Evolutionary conservation across 768 basidiomycete genomes (phyloP), one percentile per base, ranked within the genome.

Genomic region (Phylloporus scabripes): DNA sequence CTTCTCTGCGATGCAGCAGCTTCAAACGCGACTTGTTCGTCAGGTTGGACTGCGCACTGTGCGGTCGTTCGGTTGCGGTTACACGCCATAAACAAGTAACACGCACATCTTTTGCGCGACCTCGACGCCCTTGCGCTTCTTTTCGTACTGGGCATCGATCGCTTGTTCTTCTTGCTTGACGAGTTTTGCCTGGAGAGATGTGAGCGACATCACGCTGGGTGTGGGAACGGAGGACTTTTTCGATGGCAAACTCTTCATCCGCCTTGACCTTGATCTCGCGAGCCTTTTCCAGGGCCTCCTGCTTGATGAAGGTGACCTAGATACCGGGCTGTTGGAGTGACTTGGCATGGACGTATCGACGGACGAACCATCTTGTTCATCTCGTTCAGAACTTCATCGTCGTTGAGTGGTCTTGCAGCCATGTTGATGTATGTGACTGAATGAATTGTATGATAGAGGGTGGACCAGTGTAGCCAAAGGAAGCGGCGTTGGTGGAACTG

Each of bases 191-290:
- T 97, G 15, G 29, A 17, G 14, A 23, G 14, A 46, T n/a, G 38
- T 32, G 21, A 40, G 23, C 9, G 15, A 4, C 8, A 17, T 36
- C 7, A n/a, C 34, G 34, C 17, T 36, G 17, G 34, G 14, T 32
- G 21, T 42, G 40, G 28, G n/a, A 39, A 7, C 5, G 1, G 44
- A 24, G 42, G 23, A 84, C 94, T 81, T 99, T 99, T 69, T 99
- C 96, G 57, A 99, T 98, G 17, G 95, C 88, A 64, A 98, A 98
- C 72, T 99, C 95, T 68, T 98, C 94, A 54, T 99, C 93, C 0
- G 96, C 95, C 69, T 99, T 99, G 52, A 97, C 92, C 55, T 80
- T 85, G 53, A 99, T 93, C 72, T 99, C 96, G 7, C 96, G 77
- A 1, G 92, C 94, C 72, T 99, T 99, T 75, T 99, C 95, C 56